Base-by-base conservation (phyloP, 345 rosid genomes). In the Linum trigynum region DNA sequence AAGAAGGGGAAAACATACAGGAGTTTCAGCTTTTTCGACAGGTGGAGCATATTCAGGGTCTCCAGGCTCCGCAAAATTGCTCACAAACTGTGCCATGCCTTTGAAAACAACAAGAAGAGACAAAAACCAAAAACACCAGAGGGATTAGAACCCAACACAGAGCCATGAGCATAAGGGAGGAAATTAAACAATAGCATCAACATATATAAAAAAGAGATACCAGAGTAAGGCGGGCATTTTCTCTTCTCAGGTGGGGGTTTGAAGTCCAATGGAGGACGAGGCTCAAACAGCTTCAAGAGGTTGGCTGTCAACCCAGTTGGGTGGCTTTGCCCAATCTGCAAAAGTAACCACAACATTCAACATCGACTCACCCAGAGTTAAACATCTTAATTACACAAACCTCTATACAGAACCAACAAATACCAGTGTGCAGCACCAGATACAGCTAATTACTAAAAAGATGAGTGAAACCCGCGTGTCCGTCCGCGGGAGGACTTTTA, bases 301-400 rank as follows among this genome's bases (percentile, higher is more conserved):
- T 82, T 90, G 5, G 84, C 67, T 39, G 99, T 94, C 72, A 94
- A 79, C 59, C 97, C 99, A 39, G 97, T 94, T 0, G 97, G 99
- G 58, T 94, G 99, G 70, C 92, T 90, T 74, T 88, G 96, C 67
- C 97, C 97, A 81, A 94, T 94, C 99, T 94, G 91, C 79, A 66
- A 39, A 70, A 68, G 39, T 3, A 63, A 69, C 59, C 74, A 71
- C 42, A 14, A 16, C 10, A 71, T 32, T 53, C 14, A 50, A 35
- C 65, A 41, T 65, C 45, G 12, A 43, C 17, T 10, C 43, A 15
- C 11, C 59, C 32, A 23, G 32, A 23, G 32, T 23, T 23, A 23
- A 23, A 8, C 65, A 57, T 40, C 32, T 17, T 4, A 41, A 64
- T 55, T 70, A 38, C 12, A 64, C 42, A 32, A 23, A 23, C 32